Evolutionary conservation across 495 filamentous ascomycete species (phyloP).

Genomic region (Talaromyces ruber): DNA sequence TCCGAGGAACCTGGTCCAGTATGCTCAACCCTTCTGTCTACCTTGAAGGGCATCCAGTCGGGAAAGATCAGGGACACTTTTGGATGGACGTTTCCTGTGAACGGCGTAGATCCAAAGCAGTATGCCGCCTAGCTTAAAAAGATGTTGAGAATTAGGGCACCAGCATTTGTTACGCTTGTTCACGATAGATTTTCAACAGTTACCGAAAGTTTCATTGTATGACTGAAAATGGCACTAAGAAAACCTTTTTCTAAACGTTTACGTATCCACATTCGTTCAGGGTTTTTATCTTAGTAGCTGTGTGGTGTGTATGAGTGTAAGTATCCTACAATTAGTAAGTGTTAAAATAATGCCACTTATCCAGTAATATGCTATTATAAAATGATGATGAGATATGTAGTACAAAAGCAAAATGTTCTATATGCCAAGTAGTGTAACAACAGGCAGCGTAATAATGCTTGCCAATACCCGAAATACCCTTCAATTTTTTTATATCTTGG

Average conservation of each 20-base stretch:
- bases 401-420: neutral
- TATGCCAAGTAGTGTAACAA: neutral
- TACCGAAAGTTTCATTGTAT: neutral
- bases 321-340: neutral
- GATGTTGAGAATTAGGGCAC: neutral
- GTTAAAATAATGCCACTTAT: neutral
- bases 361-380: neutral
- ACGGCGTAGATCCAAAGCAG: neutral
- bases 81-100: slow-evolving; percentile 45
- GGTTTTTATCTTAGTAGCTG: neutral
- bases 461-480: neutral
- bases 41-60: slow-evolving; percentile 74
- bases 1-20: slow-evolving; percentile 65
- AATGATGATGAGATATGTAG: neutral
- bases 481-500: neutral
- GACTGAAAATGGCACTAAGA: neutral
- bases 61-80: slow-evolving; percentile 68
- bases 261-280: neutral
- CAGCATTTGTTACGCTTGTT: neutral
- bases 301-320: neutral
- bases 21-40: slow-evolving; percentile 56
- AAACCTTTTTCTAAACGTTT: neutral
- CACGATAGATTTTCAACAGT: neutral
- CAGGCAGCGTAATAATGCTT: neutral
- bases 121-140: neutral